phyloP scores from a whole-genome alignment of 345 rosid genomes.

The Carallia pectinifolia region DNA sequence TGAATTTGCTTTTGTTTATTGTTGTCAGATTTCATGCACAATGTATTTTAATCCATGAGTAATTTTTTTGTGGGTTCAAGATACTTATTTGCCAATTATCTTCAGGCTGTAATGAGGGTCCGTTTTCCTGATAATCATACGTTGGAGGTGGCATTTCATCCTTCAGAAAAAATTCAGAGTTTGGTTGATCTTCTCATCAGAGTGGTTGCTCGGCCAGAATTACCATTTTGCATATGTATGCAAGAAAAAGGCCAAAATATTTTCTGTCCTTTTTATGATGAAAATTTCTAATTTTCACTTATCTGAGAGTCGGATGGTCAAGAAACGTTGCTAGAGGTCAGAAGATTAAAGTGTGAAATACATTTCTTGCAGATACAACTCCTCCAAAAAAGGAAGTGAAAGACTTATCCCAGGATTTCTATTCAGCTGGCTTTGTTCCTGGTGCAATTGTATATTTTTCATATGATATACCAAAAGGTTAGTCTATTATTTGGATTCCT shows the following conservation, averaged over 20 bases:
- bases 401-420: slow-evolving; percentile 76
- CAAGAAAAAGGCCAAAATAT: background rate
- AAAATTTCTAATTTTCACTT: background rate
- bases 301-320: background rate
- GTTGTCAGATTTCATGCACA: background rate
- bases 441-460: slow-evolving; percentile 92
- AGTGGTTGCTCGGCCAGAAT: slow-evolving; percentile 58
- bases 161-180: slow-evolving; percentile 73
- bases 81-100: slow-evolving; percentile 10
- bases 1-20: background rate
- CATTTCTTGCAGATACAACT: slow-evolving; percentile 62
- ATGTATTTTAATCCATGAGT: slow-evolving; percentile 3
- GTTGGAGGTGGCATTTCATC: slow-evolving; percentile 76
- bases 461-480: slow-evolving; percentile 61
- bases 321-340: background rate
- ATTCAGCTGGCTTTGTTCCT: slow-evolving; percentile 81
- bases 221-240: slow-evolving; percentile 80
- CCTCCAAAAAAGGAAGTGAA: slow-evolving; percentile 85
- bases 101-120: slow-evolving; percentile 67
- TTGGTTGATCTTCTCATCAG: slow-evolving; percentile 65
- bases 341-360: slow-evolving; percentile 1
- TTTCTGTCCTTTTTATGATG: background rate
- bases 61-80: slow-evolving; percentile 2
- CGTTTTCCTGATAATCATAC: slow-evolving; percentile 88
- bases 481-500: slow-evolving; percentile 16